A percentile compares a stretch with the other conserved stretches of the same genome.
phyloP scores from a whole-genome alignment of 768 basidiomycete species.

The Suillus sp. region DNA sequence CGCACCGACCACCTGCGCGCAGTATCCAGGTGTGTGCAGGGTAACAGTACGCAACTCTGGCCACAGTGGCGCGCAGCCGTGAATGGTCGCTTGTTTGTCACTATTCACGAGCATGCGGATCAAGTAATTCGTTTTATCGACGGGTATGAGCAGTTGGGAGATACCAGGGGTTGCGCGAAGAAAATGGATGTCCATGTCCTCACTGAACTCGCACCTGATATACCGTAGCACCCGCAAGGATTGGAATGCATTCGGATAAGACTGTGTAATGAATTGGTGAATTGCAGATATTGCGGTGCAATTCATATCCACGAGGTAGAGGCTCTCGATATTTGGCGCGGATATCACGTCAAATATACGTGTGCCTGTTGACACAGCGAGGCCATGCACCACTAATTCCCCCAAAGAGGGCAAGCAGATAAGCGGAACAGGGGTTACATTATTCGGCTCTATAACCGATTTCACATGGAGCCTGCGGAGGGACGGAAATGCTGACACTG shows the following conservation, averaged over 20 bases:
- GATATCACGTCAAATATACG: slow-evolving; percentile 36
- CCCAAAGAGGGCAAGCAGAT: slow-evolving; percentile 28
- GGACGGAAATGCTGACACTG: slow-evolving; percentile 23
- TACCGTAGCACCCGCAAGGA: slow-evolving; percentile 31
- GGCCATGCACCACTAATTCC: slow-evolving; percentile 35
- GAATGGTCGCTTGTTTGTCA: slow-evolving; percentile 35
- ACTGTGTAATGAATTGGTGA: slow-evolving; percentile 30
- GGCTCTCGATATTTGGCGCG: slow-evolving; percentile 32
- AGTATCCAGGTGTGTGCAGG: slow-evolving; percentile 33
- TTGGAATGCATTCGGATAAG: slow-evolving; percentile 32
- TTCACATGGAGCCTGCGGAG: slow-evolving; percentile 31
- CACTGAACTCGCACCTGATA: slow-evolving; percentile 33
- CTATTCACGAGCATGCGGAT: slow-evolving; percentile 36
- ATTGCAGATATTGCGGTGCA: slow-evolving; percentile 27
- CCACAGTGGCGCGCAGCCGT: slow-evolving; percentile 34
- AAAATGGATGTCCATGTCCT: slow-evolving; percentile 34
- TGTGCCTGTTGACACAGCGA: slow-evolving; percentile 30
- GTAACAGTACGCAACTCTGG: slow-evolving; percentile 27
- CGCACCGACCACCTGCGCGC: slow-evolving; percentile 20
- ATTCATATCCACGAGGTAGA: slow-evolving; percentile 36
- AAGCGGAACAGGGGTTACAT: slow-evolving; percentile 23
- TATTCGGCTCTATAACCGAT: slow-evolving; percentile 32
- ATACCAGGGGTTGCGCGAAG: slow-evolving; percentile 36
- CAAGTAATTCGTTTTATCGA: slow-evolving; percentile 33
- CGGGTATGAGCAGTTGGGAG: slow-evolving; percentile 33